Evolutionary conservation across 345 rosid genomes (phyloP), one percentile per base, ranked within the genome.

Genomic region (Ceriops zippeliana): DNA sequence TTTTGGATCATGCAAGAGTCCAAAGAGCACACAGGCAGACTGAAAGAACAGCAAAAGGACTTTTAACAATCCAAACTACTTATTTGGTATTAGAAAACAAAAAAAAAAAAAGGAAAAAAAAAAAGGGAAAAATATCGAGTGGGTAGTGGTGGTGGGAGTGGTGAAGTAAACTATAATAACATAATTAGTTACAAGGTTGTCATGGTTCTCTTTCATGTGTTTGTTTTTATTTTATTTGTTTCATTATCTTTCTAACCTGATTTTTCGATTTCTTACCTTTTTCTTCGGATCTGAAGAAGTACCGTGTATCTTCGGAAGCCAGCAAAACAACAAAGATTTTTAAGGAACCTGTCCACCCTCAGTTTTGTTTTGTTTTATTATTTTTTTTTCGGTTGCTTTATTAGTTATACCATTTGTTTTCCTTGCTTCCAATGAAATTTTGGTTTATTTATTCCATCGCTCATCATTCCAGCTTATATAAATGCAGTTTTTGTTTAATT

Each of bases 241-340:
- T 11, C 2, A 13, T 37, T 27, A 31, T 32, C 51, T 46, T 57
- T 58, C 28, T 49, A 15, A 24, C 19, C 17, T 15, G 53, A 56
- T 63, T 62, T 60, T 59, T 49, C 60, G 56, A 24, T 79, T 74
- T 73, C 76, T 76, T 46, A 70, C 82, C 87, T 72, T 80, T 85
- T 83, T 77, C 80, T 86, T 83, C 83, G 90, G 89, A 88, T 88
- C 90, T 84, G 89, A 81, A 72, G 80, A 73, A 73, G 65, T 72
- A 31, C 20, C 62, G 57, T 70, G 89, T 74, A 62, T 66, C 86
- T 80, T 83, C 67, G 42, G 80, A 80, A 73, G 85, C 84, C 84
- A 83, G 83, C 85, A 79, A 84, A 79, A 82, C 79, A 83, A 84
- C 86, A 84, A 78, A 81, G 81, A 84, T 82, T 70, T 83, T 85